These are phyloP conservation scores for Melastoma malabathricum DNA, from an alignment of 345 rosid genomes.

Conservation along the genomic window DNA sequence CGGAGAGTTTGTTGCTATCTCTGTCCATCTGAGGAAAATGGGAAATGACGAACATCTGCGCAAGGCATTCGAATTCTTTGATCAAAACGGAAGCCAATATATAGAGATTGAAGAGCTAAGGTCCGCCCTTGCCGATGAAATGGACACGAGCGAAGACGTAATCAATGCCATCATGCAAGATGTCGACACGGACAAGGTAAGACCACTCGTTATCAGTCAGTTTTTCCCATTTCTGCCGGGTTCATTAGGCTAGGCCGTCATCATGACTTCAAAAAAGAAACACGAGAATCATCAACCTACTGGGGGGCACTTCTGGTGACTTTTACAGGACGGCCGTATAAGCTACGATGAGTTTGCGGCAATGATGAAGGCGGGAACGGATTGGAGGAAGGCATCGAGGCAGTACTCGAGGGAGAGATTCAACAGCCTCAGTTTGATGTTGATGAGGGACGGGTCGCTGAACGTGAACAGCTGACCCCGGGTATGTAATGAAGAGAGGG, in stretches of 20 bases:
- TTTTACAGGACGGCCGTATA: constrained; percentile 71
- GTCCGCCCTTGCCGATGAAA: constrained; percentile 56
- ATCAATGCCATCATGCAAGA: constrained; percentile 77
- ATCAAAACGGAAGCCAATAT: constrained; percentile 54
- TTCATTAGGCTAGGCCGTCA: neutral
- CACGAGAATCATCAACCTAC: too few species aligned
- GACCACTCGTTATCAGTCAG: neutral
- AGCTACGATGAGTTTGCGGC: constrained; percentile 75
- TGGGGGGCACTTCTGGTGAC: neutral
- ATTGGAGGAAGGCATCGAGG: constrained; percentile 96
- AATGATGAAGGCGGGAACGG: constrained; percentile 97
- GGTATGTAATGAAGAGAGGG: constrained; percentile 14
- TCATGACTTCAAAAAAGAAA: too few species aligned
- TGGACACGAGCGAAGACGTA: constrained; percentile 67
- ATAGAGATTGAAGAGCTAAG: constrained; percentile 86
- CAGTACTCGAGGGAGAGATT: constrained; percentile 90
- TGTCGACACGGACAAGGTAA: constrained; percentile 90
- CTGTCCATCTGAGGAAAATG: constrained; percentile 87
- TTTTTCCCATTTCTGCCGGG: neutral
- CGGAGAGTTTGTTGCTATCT: constrained; percentile 81
- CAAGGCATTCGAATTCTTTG: constrained; percentile 82
- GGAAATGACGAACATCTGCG: constrained; percentile 75
- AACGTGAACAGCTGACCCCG: constrained; percentile 13
- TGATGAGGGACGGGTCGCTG: constrained; percentile 80
- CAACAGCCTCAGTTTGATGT: constrained; percentile 65